Percentiles rank a stretch among this genome's conserved stretches.
Conservation (phyloP, 495 filamentous ascomycete species). For the Aspergillus campestris region DNA sequence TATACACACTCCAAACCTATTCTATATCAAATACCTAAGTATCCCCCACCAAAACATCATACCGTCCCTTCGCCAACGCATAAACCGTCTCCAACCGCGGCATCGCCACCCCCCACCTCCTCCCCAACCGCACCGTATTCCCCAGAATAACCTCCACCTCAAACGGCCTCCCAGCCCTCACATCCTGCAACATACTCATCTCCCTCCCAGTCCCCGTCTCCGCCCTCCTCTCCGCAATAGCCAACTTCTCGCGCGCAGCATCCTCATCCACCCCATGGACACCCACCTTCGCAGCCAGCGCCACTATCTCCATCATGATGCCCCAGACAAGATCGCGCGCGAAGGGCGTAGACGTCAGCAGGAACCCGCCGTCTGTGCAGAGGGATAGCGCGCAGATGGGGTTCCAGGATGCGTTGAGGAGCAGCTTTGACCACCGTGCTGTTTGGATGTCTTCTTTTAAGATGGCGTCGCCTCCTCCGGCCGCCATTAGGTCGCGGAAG, state of each 20-base stretch:
- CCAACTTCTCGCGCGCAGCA: slow-evolving; percentile 27
- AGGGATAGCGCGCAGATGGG: slow-evolving; percentile 43
- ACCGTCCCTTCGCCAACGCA: slow-evolving; percentile 10
- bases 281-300: slow-evolving; percentile 34
- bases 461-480: slow-evolving; percentile 28
- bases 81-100: slow-evolving; percentile 31
- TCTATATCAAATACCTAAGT: background rate
- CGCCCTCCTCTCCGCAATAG: slow-evolving; percentile 20
- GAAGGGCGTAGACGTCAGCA: slow-evolving; percentile 23
- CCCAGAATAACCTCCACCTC: slow-evolving; percentile 49
- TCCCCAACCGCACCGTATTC: slow-evolving; percentile 37
- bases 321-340: slow-evolving; percentile 27
- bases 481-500: slow-evolving; percentile 28
- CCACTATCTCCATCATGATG: slow-evolving; percentile 44
- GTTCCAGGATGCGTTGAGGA: slow-evolving; percentile 45
- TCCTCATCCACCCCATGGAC: slow-evolving; percentile 30
- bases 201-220: slow-evolving; percentile 23
- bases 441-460: slow-evolving; percentile 41
- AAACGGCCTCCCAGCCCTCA: slow-evolving; percentile 25
- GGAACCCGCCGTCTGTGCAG: slow-evolving; percentile 33
- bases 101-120: slow-evolving; percentile 27
- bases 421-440: slow-evolving; percentile 44
- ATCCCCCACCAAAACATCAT: slow-evolving; percentile 7
- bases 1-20: too few relatives aligned
- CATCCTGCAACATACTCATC: slow-evolving; percentile 43